phyloP scores from a whole-genome alignment of 1,139 yeast genomes.

The Nakaseomyces bracarensis region DNA sequence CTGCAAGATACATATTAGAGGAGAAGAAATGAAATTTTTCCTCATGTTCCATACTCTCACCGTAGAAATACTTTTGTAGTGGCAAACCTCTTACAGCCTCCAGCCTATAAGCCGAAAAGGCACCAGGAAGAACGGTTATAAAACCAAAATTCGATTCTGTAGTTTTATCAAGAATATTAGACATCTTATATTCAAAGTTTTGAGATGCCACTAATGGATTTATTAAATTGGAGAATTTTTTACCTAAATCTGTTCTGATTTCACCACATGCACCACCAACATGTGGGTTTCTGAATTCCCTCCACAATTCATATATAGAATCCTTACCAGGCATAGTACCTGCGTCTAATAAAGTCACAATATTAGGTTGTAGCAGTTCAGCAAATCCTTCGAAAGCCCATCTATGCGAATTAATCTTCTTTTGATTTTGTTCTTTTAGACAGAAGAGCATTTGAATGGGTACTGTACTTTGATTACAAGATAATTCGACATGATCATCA shows the following conservation, averaged over 20 bases:
- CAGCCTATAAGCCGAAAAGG: constrained; percentile 82
- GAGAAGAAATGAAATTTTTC: constrained; percentile 59
- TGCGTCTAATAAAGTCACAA: constrained; percentile 77
- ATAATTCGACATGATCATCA: constrained; percentile 59
- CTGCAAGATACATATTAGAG: constrained; percentile 92
- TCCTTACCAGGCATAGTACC: constrained; percentile 89
- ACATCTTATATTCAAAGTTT: constrained; percentile 87
- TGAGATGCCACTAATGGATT: constrained; percentile 91
- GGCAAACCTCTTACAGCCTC: constrained; percentile 80
- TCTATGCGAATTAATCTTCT: constrained; percentile 89
- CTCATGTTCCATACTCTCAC: constrained; percentile 65
- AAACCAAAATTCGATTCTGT: constrained; percentile 84
- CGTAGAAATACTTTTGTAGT: constrained; percentile 79
- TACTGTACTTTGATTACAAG: constrained; percentile 42
- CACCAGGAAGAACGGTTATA: constrained; percentile 87
- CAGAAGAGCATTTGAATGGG: constrained; percentile 92
- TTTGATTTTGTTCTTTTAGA: constrained; percentile 78
- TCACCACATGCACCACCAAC: constrained; percentile 97
- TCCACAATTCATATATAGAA: constrained; percentile 81
- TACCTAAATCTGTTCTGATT: constrained; percentile 81
- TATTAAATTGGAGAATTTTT: constrained; percentile 53
- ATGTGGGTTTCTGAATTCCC: constrained; percentile 73
- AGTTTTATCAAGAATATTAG: constrained; percentile 85
- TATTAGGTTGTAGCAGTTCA: constrained; percentile 76
- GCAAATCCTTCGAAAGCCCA: constrained; percentile 96